Conservation (phyloP, 2,329 filamentous ascomycete genomes). For the Paramyrothecium roridum region DNA sequence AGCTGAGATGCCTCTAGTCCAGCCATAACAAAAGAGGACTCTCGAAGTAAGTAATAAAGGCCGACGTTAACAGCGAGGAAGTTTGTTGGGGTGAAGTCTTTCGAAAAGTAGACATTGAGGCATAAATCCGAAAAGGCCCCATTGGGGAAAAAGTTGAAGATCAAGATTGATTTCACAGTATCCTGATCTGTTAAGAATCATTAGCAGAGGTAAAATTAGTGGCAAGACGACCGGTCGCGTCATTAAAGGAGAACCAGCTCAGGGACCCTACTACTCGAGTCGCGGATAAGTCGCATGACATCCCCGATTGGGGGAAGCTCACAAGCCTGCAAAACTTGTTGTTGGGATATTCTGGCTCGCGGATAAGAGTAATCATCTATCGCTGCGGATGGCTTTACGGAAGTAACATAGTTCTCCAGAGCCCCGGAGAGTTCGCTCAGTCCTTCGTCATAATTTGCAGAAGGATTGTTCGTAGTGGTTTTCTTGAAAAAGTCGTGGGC, state of each 20-base stretch:
- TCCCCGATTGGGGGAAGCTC: background rate
- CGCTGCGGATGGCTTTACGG: background rate
- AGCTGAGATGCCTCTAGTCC: conserved; percentile 19
- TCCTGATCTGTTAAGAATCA: conserved; percentile 2
- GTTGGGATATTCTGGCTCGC: background rate
- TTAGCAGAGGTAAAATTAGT: too few species aligned
- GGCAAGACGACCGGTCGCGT: too few species aligned
- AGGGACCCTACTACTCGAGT: background rate
- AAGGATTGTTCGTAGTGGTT: conserved; percentile 23
- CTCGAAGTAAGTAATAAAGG: conserved; percentile 24
- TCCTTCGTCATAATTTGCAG: conserved; percentile 22
- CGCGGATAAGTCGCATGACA: background rate
- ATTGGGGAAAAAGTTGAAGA: conserved; percentile 22
- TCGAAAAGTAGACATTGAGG: conserved; percentile 28
- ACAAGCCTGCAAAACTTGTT: background rate
- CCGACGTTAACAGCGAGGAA: conserved; percentile 30
- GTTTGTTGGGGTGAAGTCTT: conserved; percentile 25
- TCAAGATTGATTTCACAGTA: conserved; percentile 19
- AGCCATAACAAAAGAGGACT: conserved; percentile 6
- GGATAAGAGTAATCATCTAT: background rate
- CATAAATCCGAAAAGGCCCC: conserved; percentile 26
- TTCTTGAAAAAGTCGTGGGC: conserved; percentile 41
- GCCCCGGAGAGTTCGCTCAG: conserved; percentile 30
- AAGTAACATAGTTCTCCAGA: conserved; percentile 16
- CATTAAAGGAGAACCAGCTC: too few species aligned